Evolutionary conservation across 345 rosid genomes (phyloP).

Genomic region (Gossypium arboreum): DNA sequence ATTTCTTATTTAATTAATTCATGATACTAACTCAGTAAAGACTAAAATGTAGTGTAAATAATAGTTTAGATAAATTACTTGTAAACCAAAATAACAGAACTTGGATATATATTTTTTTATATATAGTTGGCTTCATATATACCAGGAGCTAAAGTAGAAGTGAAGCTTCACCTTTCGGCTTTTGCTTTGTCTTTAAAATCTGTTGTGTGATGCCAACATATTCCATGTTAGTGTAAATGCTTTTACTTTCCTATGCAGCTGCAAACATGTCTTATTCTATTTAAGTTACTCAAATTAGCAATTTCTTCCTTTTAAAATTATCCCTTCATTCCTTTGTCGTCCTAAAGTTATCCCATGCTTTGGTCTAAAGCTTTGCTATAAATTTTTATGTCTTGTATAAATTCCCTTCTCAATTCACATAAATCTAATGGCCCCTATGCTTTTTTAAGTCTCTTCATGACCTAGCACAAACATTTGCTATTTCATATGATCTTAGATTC

Average conservation of each 20-base stretch:
- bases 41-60: too few species aligned
- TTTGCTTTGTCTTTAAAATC: neutral
- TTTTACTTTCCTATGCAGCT: neutral
- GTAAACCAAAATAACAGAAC: neutral
- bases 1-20: too few species aligned
- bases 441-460: neutral
- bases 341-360: slow-evolving; percentile 7
- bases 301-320: neutral
- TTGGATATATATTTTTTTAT: neutral
- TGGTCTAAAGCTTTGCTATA: neutral
- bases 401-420: neutral
- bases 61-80: neutral
- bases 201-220: neutral
- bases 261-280: neutral
- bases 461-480: neutral
- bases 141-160: neutral
- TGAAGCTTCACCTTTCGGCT: slow-evolving; percentile 8
- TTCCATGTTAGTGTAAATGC: neutral
- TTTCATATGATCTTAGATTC: too few species aligned
- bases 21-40: too few species aligned
- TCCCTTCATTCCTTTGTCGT: neutral
- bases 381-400: neutral
- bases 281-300: neutral
- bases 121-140: neutral
- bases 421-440: neutral